A percentile compares a stretch with the other conserved stretches of the same genome.
Conservation (phyloP, 345 rosid species). For the Rhodamnia argentea region DNA sequence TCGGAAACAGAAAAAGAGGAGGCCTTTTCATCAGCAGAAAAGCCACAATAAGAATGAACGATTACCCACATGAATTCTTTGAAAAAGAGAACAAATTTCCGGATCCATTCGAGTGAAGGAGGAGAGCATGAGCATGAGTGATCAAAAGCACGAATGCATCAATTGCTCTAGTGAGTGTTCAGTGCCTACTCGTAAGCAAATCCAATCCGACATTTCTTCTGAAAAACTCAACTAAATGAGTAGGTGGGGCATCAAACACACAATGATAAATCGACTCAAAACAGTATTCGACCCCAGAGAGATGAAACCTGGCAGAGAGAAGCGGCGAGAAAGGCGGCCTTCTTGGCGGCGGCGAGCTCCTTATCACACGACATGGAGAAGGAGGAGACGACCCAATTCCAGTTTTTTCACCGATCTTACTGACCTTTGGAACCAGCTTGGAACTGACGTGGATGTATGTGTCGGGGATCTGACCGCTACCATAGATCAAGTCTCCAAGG, state of each 20-base stretch:
- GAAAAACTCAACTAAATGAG: no score
- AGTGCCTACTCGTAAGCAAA: background rate
- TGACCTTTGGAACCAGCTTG: no score
- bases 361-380: conserved; percentile 57
- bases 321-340: conserved; percentile 82
- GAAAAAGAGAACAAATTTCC: background rate
- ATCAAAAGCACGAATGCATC: background rate
- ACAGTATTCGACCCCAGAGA: background rate
- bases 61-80: background rate
- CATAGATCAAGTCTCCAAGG: no score
- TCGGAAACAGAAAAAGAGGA: background rate
- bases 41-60: background rate
- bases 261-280: no score
- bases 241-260: no score
- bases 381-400: background rate
- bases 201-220: background rate
- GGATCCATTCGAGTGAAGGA: background rate
- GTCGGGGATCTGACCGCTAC: no score
- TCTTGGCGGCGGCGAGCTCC: conserved; percentile 89
- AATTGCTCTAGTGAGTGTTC: background rate
- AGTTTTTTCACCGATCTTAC: no score
- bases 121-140: background rate
- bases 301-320: conserved; percentile 70
- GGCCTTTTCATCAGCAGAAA: background rate
- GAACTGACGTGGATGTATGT: no score